Conservation (phyloP, 495 filamentous ascomycete species). For the Cladorrhinum samala region DNA sequence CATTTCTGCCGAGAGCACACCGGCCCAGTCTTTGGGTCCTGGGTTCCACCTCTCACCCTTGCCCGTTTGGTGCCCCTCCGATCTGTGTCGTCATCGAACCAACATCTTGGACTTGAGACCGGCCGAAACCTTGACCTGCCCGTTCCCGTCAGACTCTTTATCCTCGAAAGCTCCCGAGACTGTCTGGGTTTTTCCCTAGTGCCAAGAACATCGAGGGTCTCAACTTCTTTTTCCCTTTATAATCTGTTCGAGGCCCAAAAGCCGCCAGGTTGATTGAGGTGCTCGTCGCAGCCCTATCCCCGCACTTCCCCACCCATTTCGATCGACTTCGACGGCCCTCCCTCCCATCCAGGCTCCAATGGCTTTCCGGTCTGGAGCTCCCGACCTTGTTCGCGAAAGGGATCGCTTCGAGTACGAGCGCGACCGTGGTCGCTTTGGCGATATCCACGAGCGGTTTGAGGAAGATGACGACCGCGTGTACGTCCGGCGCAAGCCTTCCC, state of each 20-base stretch:
- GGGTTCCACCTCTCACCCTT: not conserved
- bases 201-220: not conserved
- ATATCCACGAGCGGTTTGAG: conserved; percentile 31
- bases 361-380: conserved; percentile 30
- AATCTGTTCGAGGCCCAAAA: not conserved
- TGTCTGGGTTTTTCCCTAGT: too few species aligned
- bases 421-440: conserved; percentile 26
- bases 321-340: not conserved
- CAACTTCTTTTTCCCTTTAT: not conserved
- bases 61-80: not conserved
- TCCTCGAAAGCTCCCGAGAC: not conserved
- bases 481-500: conserved; percentile 12
- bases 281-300: not conserved
- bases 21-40: not conserved
- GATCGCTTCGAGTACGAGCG: conserved; percentile 32
- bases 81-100: conserved; percentile 25
- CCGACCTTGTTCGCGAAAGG: conserved; percentile 35
- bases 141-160: not conserved
- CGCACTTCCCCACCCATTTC: not conserved
- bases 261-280: too few species aligned
- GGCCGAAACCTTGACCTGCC: conserved; percentile 3
- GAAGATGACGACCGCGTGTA: conserved; percentile 25
- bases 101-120: conserved; percentile 20
- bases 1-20: not conserved
- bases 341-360: too few species aligned